Conservation (phyloP, 2,329 filamentous ascomycete genomes). For the Boeremia lycopersici region DNA sequence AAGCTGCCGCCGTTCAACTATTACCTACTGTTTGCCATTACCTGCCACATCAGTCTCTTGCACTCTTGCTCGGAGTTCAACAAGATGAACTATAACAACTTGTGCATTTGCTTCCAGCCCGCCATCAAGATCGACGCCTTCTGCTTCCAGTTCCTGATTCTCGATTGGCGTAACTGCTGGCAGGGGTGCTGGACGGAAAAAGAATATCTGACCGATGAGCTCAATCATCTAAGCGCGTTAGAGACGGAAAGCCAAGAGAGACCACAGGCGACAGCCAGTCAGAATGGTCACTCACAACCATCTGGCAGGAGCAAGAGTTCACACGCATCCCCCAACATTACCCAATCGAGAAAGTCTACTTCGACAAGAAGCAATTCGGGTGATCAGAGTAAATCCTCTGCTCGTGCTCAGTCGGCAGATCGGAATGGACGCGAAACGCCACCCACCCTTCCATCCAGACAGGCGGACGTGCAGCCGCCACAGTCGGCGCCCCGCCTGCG, state of each 20-base stretch:
- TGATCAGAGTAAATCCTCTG: conserved; percentile 36
- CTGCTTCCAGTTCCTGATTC: conserved; percentile 93
- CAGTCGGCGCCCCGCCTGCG: conserved; percentile 26
- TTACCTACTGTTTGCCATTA: conserved; percentile 95
- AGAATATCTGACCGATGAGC: conserved; percentile 58
- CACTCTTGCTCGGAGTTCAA: conserved; percentile 93
- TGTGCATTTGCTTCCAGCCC: conserved; percentile 96
- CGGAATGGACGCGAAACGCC: conserved; percentile 42
- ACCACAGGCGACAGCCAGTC: conserved; percentile 26
- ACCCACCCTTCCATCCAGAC: conserved; percentile 28
- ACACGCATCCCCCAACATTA: conserved; percentile 31
- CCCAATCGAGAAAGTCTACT: conserved; percentile 33
- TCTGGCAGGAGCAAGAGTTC: conserved; percentile 36
- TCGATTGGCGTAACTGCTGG: conserved; percentile 97
- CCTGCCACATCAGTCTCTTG: conserved; percentile 89
- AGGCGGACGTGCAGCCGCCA: conserved; percentile 5
- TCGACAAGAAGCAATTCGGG: conserved; percentile 39
- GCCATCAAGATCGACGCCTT: conserved; percentile 96
- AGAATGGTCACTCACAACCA: conserved; percentile 34
- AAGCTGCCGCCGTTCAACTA: conserved; percentile 97
- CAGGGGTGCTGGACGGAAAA: conserved; percentile 93
- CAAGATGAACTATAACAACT: conserved; percentile 96
- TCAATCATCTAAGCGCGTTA: conserved; percentile 35
- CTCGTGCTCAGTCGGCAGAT: conserved; percentile 40
- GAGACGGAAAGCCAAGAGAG: conserved; percentile 20